phyloP scores from a whole-genome alignment of 2,329 filamentous ascomycete species.

The Magnaporthiopsis poae region DNA sequence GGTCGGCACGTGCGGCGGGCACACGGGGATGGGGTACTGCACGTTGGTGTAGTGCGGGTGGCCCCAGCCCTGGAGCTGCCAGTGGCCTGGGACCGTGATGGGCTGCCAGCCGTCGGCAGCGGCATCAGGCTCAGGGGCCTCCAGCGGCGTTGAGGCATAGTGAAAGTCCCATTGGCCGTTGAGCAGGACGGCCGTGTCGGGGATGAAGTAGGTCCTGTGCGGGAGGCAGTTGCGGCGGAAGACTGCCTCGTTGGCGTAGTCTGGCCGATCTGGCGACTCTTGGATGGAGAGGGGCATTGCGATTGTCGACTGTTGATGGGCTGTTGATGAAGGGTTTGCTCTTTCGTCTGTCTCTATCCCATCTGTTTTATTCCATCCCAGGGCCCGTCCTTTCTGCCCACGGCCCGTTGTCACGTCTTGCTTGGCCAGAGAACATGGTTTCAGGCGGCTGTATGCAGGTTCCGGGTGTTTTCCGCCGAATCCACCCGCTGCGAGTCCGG shows the following conservation, averaged over 20 bases:
- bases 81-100: slow-evolving; percentile 56
- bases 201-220: slow-evolving; percentile 42
- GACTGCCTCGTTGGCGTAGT: slow-evolving; percentile 41
- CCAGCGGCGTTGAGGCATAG: slow-evolving; percentile 33
- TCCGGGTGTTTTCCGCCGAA: no score
- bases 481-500: no score
- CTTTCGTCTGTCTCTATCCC: no score
- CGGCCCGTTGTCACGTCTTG: no score
- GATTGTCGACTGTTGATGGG: neutral
- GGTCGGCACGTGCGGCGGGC: slow-evolving; percentile 51
- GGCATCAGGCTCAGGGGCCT: slow-evolving; percentile 30
- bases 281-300: slow-evolving; percentile 4
- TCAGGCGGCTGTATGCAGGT: no score
- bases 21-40: slow-evolving; percentile 54
- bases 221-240: slow-evolving; percentile 45
- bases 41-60: slow-evolving; percentile 61
- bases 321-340: no score
- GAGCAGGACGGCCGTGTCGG: slow-evolving; percentile 37
- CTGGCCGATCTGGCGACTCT: slow-evolving; percentile 27
- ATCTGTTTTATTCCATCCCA: no score
- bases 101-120: slow-evolving; percentile 31
- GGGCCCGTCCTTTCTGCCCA: no score
- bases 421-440: no score
- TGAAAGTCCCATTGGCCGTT: slow-evolving; percentile 51
- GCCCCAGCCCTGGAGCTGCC: slow-evolving; percentile 61